Evolutionary conservation across 192 early-diverging fungal species (phyloP).

Genomic region (Coemansia sp.): DNA sequence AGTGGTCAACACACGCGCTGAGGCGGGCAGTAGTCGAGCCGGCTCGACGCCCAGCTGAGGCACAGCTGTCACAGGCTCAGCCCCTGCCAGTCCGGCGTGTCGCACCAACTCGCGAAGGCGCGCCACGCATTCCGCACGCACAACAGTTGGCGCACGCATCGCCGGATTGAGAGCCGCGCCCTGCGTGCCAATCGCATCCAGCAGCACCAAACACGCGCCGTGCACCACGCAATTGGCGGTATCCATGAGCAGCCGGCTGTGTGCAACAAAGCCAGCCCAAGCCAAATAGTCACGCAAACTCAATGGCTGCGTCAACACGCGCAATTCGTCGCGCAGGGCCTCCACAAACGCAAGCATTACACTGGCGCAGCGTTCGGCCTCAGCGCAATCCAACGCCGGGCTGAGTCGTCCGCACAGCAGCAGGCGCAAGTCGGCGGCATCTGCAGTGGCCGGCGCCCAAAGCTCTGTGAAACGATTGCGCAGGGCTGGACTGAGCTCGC

Average conservation of each 20-base stretch:
- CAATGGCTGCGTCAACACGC: conserved; percentile 51
- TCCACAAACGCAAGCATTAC: conserved; percentile 80
- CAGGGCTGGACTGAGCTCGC: conserved; percentile 94
- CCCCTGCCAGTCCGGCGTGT: background rate
- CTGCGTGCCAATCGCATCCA: conserved; percentile 92
- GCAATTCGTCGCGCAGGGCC: conserved; percentile 58
- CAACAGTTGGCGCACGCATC: conserved; percentile 12
- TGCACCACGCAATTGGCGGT: conserved; percentile 66
- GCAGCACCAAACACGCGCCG: conserved; percentile 85
- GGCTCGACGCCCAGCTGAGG: conserved; percentile 40
- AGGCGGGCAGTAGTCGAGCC: background rate
- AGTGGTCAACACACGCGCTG: conserved; percentile 5
- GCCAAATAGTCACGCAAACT: conserved; percentile 89
- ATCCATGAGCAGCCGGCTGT: conserved; percentile 53
- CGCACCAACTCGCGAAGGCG: conserved; percentile 48
- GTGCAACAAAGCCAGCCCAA: conserved; percentile 85
- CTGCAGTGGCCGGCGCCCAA: conserved; percentile 88
- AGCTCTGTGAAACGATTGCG: conserved; percentile 98
- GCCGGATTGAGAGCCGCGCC: conserved; percentile 29
- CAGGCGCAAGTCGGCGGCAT: conserved; percentile 68
- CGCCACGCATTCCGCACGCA: conserved; percentile 47
- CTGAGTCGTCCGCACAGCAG: conserved; percentile 62
- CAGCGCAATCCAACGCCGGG: conserved; percentile 9
- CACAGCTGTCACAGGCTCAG: background rate
- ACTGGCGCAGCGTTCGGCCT: conserved; percentile 49